Percentiles rank a stretch among this genome's conserved stretches.
Conservation (phyloP, 805 yeast genomes). For the Zygotorulaspora florentina region DNA sequence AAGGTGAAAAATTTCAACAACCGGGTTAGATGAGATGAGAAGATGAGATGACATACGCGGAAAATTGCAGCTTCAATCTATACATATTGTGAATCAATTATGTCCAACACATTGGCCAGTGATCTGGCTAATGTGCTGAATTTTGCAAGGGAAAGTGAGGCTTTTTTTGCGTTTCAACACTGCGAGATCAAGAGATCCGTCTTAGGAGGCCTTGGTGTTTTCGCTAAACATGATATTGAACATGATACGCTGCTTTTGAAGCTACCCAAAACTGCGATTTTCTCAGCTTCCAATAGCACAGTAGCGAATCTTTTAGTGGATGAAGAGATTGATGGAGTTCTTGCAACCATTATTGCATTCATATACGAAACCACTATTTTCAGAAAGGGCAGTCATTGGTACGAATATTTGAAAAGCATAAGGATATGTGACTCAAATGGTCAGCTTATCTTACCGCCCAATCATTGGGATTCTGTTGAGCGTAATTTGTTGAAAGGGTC, state of each 20-base stretch:
- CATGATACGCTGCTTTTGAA: slow-evolving; percentile 45
- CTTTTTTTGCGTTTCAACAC: slow-evolving; percentile 48
- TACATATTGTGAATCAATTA: slow-evolving; percentile 2
- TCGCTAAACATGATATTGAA: slow-evolving; percentile 44
- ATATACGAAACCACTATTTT: slow-evolving; percentile 59
- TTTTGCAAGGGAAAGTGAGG: slow-evolving; percentile 55
- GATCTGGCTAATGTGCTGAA: slow-evolving; percentile 34
- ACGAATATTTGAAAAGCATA: slow-evolving; percentile 54
- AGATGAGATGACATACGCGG: slow-evolving; percentile 4
- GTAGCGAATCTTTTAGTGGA: slow-evolving; percentile 68
- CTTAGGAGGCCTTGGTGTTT: slow-evolving; percentile 72
- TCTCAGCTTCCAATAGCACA: slow-evolving; percentile 55
- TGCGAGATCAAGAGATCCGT: slow-evolving; percentile 45
- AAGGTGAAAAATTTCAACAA: background rate
- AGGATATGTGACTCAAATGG: slow-evolving; percentile 33
- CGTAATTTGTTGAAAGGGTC: slow-evolving; percentile 52
- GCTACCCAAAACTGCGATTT: slow-evolving; percentile 56
- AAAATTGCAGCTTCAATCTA: background rate
- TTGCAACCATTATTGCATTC: slow-evolving; percentile 62
- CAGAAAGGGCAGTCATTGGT: slow-evolving; percentile 77
- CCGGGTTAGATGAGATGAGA: slow-evolving; percentile 7
- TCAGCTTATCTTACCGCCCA: slow-evolving; percentile 49
- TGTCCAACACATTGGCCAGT: slow-evolving; percentile 33
- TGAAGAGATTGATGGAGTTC: slow-evolving; percentile 55
- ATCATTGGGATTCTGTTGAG: slow-evolving; percentile 57